These are phyloP conservation scores for Puccinia hordei DNA, from an alignment of 1,284 basidiomycete genomes.

Conservation along the genomic window DNA sequence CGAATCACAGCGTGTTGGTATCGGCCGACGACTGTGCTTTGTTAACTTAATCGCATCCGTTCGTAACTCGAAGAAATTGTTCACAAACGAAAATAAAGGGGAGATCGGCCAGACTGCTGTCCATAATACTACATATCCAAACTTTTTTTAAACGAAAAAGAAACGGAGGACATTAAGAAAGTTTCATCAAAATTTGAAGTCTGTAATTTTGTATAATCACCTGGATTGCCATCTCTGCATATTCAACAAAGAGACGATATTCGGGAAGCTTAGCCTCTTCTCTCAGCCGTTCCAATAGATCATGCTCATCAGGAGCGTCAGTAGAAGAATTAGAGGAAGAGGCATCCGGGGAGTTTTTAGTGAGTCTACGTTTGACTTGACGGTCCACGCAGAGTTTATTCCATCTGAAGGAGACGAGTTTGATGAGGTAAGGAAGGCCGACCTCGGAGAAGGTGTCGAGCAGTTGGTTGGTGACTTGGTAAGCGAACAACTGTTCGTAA, in stretches of 20 bases:
- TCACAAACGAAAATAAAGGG: constrained; percentile 60
- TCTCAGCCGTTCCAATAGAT: constrained; percentile 63
- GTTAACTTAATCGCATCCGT: constrained; percentile 95
- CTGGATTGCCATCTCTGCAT: constrained; percentile 87
- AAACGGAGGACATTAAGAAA: neutral
- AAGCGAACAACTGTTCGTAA: constrained; percentile 90
- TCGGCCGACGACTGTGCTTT: constrained; percentile 77
- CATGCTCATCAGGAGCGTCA: constrained; percentile 42
- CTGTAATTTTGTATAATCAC: neutral
- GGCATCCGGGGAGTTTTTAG: neutral
- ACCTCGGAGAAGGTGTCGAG: constrained; percentile 80
- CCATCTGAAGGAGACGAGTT: constrained; percentile 59
- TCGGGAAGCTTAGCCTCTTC: constrained; percentile 77
- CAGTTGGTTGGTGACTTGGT: constrained; percentile 87
- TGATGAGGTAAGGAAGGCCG: constrained; percentile 76
- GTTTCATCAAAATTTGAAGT: neutral
- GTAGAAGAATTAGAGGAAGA: neutral
- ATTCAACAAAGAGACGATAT: constrained; percentile 65
- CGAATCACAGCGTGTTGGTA: constrained; percentile 81
- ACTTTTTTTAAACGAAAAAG: constrained; percentile 63
- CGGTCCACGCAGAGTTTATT: constrained; percentile 19
- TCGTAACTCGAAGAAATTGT: constrained; percentile 71
- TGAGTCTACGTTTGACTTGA: constrained; percentile 9
- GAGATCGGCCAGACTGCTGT: constrained; percentile 92
- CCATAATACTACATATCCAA: constrained; percentile 90